phyloP scores from a whole-genome alignment of 495 filamentous ascomycete species.

The Podospora conica region DNA sequence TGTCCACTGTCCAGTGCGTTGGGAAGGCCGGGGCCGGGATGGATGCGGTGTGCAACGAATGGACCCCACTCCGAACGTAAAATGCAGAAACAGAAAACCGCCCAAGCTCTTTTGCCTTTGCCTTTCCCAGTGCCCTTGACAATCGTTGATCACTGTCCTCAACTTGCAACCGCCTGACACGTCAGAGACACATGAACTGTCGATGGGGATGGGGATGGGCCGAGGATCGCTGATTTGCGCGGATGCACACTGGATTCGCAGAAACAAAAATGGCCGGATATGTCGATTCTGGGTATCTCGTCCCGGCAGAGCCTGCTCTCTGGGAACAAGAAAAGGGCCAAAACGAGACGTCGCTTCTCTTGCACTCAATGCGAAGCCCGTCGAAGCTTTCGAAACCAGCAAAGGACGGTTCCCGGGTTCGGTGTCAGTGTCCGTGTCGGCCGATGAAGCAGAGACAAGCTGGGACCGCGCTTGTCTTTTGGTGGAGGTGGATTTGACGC shows the following conservation, averaged over 20 bases:
- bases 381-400: background rate
- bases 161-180: slow-evolving; percentile 22
- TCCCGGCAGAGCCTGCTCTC: slow-evolving; percentile 7
- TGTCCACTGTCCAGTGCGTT: background rate
- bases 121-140: too few relatives aligned
- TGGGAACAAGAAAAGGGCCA: background rate
- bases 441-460: background rate
- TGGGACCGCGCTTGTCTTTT: background rate
- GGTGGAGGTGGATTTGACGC: background rate
- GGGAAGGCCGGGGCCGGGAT: background rate
- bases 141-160: slow-evolving; percentile 4
- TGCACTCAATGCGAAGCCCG: background rate
- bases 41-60: slow-evolving; percentile 1
- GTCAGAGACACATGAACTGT: slow-evolving; percentile 30
- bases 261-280: slow-evolving; percentile 8
- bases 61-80: background rate
- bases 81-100: background rate
- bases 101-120: too few relatives aligned
- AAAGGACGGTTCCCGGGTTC: background rate
- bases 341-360: too few relatives aligned
- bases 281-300: slow-evolving; percentile 12
- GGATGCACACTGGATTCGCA: slow-evolving; percentile 7
- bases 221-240: slow-evolving; percentile 22
- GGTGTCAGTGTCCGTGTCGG: background rate
- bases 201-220: slow-evolving; percentile 5